Base-by-base conservation (phyloP, 2,329 filamentous ascomycete genomes). In the Diaporthe sp. region DNA sequence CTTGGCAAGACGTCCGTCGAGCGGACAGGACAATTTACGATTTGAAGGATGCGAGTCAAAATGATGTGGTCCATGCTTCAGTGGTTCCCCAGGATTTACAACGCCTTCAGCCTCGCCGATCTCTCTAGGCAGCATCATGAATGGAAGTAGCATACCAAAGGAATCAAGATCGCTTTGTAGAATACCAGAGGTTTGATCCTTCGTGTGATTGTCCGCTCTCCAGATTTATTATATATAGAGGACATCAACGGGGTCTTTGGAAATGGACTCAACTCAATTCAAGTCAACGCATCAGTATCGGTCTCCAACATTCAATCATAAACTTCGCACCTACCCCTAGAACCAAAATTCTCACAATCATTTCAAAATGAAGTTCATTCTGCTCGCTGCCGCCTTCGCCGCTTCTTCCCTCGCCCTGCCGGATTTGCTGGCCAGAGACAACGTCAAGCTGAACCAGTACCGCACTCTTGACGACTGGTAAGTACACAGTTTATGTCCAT, bases 61-160 rank as follows among this genome's bases (percentile, higher is more conserved):
- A 60, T 13, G 22, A 61, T 42, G 22, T 42, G 58, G 58, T 42
- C 22, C 19, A 25, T 25, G 58, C 58, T 17, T 42, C 10, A 25
- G 22, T 9, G 8, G 42, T 44, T 39, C 4, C 17, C 4, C 13
- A 9, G 58, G 58, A 42, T 42, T 15, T 61, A 17, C 58, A 25
- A 42, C 3, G 22, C 22, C 58, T 42, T 42, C 34, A 42, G 34
- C 34, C 34, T 61, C 17, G 34, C 58, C 34, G 58, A 61, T 61
- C 58, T 25, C 58, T 42, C n/a, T 19, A 61, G 58, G 58, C 58
- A 61, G 58, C 58, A 61, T 61, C 34, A 25, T 42, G 22, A 15
- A 17, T 25, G 58, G 58, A 25, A 42, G 34, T 12, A 22, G 2
- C 10, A 42, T 25, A 42, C 34, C 58, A 17, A 42, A 25, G 34